phyloP scores from a whole-genome alignment of 1,284 basidiomycete genomes.

The Afroboletus lepidellus region DNA sequence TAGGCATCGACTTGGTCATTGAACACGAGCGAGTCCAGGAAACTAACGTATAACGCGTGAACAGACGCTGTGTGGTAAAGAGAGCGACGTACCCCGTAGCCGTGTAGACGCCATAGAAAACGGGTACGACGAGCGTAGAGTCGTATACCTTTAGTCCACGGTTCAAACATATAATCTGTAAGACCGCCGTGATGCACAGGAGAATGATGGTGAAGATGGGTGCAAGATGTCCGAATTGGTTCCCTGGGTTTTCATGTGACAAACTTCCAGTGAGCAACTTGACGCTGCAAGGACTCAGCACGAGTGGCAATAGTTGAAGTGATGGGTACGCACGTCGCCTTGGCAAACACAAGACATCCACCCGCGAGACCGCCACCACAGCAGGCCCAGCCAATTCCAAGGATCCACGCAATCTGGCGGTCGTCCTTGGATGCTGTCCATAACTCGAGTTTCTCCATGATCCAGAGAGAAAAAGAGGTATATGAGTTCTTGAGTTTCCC shows the following conservation, averaged over 20 bases:
- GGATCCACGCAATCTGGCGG: slow-evolving; percentile 79
- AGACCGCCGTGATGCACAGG: slow-evolving; percentile 75
- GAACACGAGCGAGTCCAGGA: slow-evolving; percentile 73
- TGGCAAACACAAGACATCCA: slow-evolving; percentile 87
- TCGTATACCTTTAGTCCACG: slow-evolving; percentile 80
- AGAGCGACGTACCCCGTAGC: slow-evolving; percentile 48
- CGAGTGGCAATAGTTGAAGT: background rate
- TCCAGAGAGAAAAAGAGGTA: slow-evolving; percentile 47
- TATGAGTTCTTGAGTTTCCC: slow-evolving; percentile 40
- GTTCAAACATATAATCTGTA: slow-evolving; percentile 90
- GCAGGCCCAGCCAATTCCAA: slow-evolving; percentile 91
- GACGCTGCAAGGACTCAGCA: slow-evolving; percentile 46
- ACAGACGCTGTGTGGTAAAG: background rate
- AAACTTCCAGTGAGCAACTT: slow-evolving; percentile 73
- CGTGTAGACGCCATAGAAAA: slow-evolving; percentile 71
- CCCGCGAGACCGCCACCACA: slow-evolving; percentile 88
- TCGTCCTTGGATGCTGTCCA: slow-evolving; percentile 82
- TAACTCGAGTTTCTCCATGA: slow-evolving; percentile 64
- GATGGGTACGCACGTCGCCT: slow-evolving; percentile 65
- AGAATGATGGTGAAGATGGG: slow-evolving; percentile 83
- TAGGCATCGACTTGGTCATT: slow-evolving; percentile 83
- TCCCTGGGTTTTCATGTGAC: slow-evolving; percentile 76
- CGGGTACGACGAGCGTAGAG: slow-evolving; percentile 71
- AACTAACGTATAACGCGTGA: slow-evolving; percentile 38
- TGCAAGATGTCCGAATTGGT: slow-evolving; percentile 80